Percentiles rank a stretch among this genome's conserved stretches.
Evolutionary conservation across 2,329 filamentous ascomycete species (phyloP).

Genomic region (Bipolaris bicolor): DNA sequence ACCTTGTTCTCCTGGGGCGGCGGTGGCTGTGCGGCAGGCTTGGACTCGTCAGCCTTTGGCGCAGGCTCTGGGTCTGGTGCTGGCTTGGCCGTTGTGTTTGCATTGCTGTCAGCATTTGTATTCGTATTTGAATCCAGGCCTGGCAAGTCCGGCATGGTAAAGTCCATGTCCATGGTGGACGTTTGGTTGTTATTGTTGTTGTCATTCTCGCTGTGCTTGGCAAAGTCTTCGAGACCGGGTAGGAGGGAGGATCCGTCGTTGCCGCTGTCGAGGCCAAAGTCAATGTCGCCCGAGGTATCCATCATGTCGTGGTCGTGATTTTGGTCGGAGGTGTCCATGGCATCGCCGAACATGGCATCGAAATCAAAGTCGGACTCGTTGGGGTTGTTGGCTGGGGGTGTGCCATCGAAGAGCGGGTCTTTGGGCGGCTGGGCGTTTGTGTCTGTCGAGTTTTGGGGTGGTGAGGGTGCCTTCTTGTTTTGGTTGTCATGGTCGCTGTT

Average conservation of each 20-base stretch:
- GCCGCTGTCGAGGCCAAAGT: slow-evolving; percentile 43
- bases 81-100: slow-evolving; percentile 11
- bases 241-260: slow-evolving; percentile 39
- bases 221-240: slow-evolving; percentile 47
- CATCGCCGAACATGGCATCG: slow-evolving; percentile 45
- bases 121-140: slow-evolving; percentile 25
- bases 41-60: slow-evolving; percentile 17
- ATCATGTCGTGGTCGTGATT: slow-evolving; percentile 31
- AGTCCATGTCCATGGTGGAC: slow-evolving; percentile 37
- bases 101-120: slow-evolving; percentile 3
- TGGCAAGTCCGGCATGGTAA: slow-evolving; percentile 41
- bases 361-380: slow-evolving; percentile 50
- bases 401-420: slow-evolving; percentile 42
- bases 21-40: slow-evolving; percentile 16
- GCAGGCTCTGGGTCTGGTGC: slow-evolving; percentile 12
- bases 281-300: slow-evolving; percentile 36
- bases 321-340: slow-evolving; percentile 32
- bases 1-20: slow-evolving; percentile 13
- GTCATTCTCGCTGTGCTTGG: slow-evolving; percentile 33
- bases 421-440: slow-evolving; percentile 22
- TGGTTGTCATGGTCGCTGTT: background rate
- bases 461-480: slow-evolving; percentile 10
- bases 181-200: slow-evolving; percentile 18
- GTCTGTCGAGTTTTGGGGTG: slow-evolving; percentile 20
- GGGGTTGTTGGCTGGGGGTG: slow-evolving; percentile 35